A percentile compares a stretch with the other conserved stretches of the same genome.
Evolutionary conservation across 2,329 filamentous ascomycete genomes (phyloP).

Genomic region (Tothia fuscella): DNA sequence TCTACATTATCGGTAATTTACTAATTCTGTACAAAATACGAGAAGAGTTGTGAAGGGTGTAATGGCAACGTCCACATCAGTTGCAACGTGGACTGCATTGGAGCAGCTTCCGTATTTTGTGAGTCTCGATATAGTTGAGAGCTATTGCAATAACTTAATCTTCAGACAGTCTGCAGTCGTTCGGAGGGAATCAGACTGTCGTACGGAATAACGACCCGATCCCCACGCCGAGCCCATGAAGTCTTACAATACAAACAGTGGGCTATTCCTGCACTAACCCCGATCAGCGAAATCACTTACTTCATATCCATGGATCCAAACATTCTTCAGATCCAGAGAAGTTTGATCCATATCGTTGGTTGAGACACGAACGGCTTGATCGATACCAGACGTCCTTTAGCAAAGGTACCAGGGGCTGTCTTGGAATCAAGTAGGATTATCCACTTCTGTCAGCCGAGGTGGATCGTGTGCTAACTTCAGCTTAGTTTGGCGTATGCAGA

Average conservation of each 20-base stretch:
- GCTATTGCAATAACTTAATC: neutral
- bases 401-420: slow-evolving; percentile 21
- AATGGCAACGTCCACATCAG: neutral
- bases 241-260: slow-evolving; percentile 12
- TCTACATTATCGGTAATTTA: slow-evolving; percentile 3
- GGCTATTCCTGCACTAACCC: slow-evolving; percentile 14
- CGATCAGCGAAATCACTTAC: slow-evolving; percentile 8
- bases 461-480: neutral
- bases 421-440: slow-evolving; percentile 23
- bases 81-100: slow-evolving; percentile 5
- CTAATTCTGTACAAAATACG: neutral
- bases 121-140: neutral
- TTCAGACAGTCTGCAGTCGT: slow-evolving; percentile 15
- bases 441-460: neutral
- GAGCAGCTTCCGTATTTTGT: neutral
- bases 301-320: slow-evolving; percentile 9
- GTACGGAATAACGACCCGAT: neutral
- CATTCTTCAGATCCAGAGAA: slow-evolving; percentile 15
- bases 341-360: slow-evolving; percentile 24
- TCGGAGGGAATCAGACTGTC: neutral
- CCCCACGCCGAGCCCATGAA: neutral
- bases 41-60: neutral
- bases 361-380: slow-evolving; percentile 14
- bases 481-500: slow-evolving; percentile 14
- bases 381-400: slow-evolving; percentile 20